These are phyloP conservation scores for Rhizophagus sp. DNA, from an alignment of 192 early-diverging fungal genomes.

Conservation along the genomic window DNA sequence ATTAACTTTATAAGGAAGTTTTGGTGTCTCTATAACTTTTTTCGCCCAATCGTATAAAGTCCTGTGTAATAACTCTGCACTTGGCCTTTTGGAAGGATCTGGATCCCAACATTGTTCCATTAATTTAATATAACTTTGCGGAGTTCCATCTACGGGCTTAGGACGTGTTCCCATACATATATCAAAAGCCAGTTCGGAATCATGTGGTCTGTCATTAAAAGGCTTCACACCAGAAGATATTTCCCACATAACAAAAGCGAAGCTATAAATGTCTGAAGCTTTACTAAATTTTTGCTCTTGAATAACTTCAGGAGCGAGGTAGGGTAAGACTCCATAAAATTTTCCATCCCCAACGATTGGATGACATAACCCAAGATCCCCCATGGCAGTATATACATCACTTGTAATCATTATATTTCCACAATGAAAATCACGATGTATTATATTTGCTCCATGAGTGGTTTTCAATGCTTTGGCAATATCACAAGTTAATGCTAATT, in stretches of 20 bases:
- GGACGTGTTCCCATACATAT: constrained; percentile 39
- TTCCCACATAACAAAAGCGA: constrained; percentile 48
- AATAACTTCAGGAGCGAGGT: constrained; percentile 38
- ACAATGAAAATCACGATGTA: constrained; percentile 27
- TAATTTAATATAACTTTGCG: constrained; percentile 35
- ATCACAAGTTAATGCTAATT: constrained; percentile 1
- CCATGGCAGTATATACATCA: neutral
- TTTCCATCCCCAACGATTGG: neutral
- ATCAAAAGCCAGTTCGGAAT: constrained; percentile 32
- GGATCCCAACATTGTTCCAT: constrained; percentile 41
- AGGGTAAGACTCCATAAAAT: constrained; percentile 37
- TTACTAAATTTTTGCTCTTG: neutral
- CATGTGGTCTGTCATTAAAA: constrained; percentile 36
- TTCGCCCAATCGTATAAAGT: constrained; percentile 3
- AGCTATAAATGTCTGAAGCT: constrained; percentile 42
- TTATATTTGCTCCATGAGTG: neutral
- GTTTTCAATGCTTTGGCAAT: constrained; percentile 1
- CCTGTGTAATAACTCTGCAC: neutral
- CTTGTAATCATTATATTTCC: constrained; percentile 6
- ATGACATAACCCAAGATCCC: constrained; percentile 36
- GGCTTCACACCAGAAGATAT: constrained; percentile 40
- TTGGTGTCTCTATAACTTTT: constrained; percentile 3
- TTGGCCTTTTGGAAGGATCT: constrained; percentile 6
- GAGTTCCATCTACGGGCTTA: constrained; percentile 34
- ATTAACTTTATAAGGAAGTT: constrained; percentile 17